Conservation (phyloP, 805 yeast genomes). For the Jamesozyma piceae region DNA sequence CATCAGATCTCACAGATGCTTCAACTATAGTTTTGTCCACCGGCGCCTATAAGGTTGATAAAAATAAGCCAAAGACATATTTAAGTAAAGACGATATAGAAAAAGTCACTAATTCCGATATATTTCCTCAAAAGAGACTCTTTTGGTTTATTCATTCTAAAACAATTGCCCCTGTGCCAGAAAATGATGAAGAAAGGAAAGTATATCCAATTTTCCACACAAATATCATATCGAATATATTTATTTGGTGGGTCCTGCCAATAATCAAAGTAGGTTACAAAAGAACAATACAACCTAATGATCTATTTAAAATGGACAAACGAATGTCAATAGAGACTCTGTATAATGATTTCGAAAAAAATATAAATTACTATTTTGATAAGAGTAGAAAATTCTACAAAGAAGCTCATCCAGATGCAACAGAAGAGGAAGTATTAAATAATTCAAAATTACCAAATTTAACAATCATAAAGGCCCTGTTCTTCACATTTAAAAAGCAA, state of each 20-base stretch:
- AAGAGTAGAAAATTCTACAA: slow-evolving; percentile 28
- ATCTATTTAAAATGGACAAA: slow-evolving; percentile 42
- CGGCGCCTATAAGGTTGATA: slow-evolving; percentile 22
- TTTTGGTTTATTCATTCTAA: slow-evolving; percentile 43
- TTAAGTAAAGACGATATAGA: slow-evolving; percentile 29
- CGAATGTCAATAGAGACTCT: slow-evolving; percentile 36
- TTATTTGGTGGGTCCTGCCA: slow-evolving; percentile 64
- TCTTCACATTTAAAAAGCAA: slow-evolving; percentile 42
- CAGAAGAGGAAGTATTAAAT: slow-evolving; percentile 33
- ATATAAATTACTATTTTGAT: slow-evolving; percentile 28
- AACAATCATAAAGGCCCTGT: slow-evolving; percentile 37
- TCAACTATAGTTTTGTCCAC: slow-evolving; percentile 7
- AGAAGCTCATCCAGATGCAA: slow-evolving; percentile 28
- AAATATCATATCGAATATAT: slow-evolving; percentile 36
- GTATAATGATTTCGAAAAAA: slow-evolving; percentile 30
- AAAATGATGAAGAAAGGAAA: slow-evolving; percentile 39
- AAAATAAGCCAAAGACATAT: slow-evolving; percentile 25
- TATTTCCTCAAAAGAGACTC: slow-evolving; percentile 37
- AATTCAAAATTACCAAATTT: slow-evolving; percentile 21
- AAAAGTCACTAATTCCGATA: slow-evolving; percentile 29
- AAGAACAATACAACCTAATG: slow-evolving; percentile 58
- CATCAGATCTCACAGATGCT: not conserved
- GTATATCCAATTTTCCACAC: slow-evolving; percentile 39
- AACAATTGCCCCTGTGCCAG: slow-evolving; percentile 42
- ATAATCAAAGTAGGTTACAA: slow-evolving; percentile 59